These are phyloP conservation scores for Annulohypoxylon bovei DNA, from an alignment of 495 filamentous ascomycete species.

Conservation along the genomic window DNA sequence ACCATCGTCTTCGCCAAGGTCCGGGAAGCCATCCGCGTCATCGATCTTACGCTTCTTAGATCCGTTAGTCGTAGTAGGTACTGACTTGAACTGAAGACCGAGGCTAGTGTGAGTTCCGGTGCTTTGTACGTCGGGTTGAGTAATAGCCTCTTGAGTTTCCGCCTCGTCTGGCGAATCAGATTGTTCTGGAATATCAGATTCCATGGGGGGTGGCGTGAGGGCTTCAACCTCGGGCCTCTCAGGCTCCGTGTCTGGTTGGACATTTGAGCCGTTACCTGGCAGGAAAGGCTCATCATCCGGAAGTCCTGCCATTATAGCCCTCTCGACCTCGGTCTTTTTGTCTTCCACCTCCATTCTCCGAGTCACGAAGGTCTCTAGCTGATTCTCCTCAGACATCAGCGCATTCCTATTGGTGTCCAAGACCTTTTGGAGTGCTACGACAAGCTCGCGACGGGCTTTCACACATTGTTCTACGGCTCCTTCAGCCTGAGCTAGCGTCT, in stretches of 20 bases:
- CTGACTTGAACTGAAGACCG: slow-evolving; percentile 57
- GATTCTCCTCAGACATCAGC: slow-evolving; percentile 71
- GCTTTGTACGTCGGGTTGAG: slow-evolving; percentile 51
- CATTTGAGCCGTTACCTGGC: slow-evolving; percentile 45
- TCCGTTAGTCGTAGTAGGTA: slow-evolving; percentile 54
- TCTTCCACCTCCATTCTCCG: slow-evolving; percentile 73
- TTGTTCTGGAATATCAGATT: slow-evolving; percentile 49
- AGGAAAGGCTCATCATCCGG: slow-evolving; percentile 50
- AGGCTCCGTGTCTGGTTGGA: slow-evolving; percentile 58
- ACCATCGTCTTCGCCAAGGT: slow-evolving; percentile 74
- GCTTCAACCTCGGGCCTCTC: slow-evolving; percentile 83
- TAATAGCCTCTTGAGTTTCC: slow-evolving; percentile 46
- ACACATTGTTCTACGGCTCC: slow-evolving; percentile 89
- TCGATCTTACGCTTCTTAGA: slow-evolving; percentile 82
- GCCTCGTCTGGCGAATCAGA: slow-evolving; percentile 11
- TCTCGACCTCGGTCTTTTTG: slow-evolving; percentile 87
- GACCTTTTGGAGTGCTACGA: slow-evolving; percentile 83
- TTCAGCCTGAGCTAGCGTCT: slow-evolving; percentile 89
- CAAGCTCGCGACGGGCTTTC: slow-evolving; percentile 80
- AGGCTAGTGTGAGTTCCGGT: slow-evolving; percentile 64
- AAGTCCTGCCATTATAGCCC: slow-evolving; percentile 84
- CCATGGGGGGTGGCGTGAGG: slow-evolving; percentile 73
- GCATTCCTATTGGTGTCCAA: slow-evolving; percentile 77
- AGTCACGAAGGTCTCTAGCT: slow-evolving; percentile 65
- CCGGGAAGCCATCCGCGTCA: slow-evolving; percentile 69